Evolutionary conservation across 2,329 filamentous ascomycete species (phyloP).

Genomic region (Fusarium camptoceras): DNA sequence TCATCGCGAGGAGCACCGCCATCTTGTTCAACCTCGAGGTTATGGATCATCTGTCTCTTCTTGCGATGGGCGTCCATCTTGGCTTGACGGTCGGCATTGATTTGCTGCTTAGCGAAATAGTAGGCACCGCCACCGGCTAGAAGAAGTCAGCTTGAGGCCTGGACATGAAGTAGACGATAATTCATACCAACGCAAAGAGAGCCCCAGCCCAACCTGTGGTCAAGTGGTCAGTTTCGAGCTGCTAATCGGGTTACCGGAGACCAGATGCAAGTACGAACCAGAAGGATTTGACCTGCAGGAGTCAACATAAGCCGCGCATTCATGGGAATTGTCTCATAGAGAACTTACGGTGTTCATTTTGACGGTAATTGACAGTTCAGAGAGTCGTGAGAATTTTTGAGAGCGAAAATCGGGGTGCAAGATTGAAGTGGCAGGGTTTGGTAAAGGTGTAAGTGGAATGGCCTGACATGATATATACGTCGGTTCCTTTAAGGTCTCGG

Average conservation of each 20-base stretch:
- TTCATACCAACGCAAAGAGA: conserved; percentile 82
- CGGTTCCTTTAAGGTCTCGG: conserved; percentile 37
- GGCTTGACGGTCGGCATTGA: conserved; percentile 87
- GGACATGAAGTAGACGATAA: background rate
- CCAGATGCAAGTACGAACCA: conserved; percentile 60
- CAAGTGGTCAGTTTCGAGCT: conserved; percentile 18
- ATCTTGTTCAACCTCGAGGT: conserved; percentile 60
- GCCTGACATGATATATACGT: conserved; percentile 44
- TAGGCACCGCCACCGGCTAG: conserved; percentile 90
- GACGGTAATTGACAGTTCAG: conserved; percentile 14
- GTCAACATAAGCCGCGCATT: conserved; percentile 39
- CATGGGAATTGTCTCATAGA: background rate
- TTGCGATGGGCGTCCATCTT: conserved; percentile 75
- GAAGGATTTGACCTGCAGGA: conserved; percentile 70
- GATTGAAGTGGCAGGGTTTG: conserved; percentile 40
- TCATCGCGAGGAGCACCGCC: conserved; percentile 67
- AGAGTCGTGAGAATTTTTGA: conserved; percentile 13
- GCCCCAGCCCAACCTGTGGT: conserved; percentile 86
- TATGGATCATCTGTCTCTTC: conserved; percentile 70
- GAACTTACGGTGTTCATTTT: conserved; percentile 68
- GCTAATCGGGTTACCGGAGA: conserved; percentile 8
- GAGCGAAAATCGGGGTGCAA: conserved; percentile 28
- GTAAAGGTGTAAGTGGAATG: conserved; percentile 47
- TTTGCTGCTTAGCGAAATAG: conserved; percentile 93
- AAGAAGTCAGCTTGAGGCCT: conserved; percentile 32